These are phyloP conservation scores for Thelonectria olida DNA, from an alignment of 2,329 filamentous ascomycete species.

Conservation along the genomic window DNA sequence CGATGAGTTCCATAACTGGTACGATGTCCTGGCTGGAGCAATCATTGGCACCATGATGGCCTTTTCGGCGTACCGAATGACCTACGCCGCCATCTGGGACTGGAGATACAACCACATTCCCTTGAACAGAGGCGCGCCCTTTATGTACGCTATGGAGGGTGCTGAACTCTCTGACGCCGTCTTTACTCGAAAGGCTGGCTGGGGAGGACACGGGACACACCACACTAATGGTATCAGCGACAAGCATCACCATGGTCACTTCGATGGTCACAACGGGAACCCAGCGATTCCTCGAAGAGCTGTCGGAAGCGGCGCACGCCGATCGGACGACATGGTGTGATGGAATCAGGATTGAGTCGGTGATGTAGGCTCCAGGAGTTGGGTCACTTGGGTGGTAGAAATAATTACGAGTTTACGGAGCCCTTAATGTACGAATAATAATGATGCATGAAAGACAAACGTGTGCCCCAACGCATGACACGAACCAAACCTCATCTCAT, in stretches of 20 bases:
- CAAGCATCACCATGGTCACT: constrained; percentile 3
- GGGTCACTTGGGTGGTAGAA: too few relatives aligned
- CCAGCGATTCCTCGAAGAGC: constrained; percentile 26
- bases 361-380: too few relatives aligned
- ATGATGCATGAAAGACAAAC: too few relatives aligned
- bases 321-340: constrained; percentile 28
- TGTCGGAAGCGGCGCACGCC: constrained; percentile 17
- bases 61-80: constrained; percentile 72
- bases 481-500: too few relatives aligned
- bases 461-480: too few relatives aligned
- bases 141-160: constrained; percentile 56
- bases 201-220: constrained; percentile 53
- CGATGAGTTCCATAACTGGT: constrained; percentile 80
- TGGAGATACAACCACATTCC: constrained; percentile 73
- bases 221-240: constrained; percentile 4
- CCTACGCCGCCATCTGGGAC: constrained; percentile 74
- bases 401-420: too few relatives aligned
- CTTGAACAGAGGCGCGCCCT: constrained; percentile 65
- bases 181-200: constrained; percentile 68
- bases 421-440: too few relatives aligned
- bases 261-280: not conserved
- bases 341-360: too few relatives aligned
- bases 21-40: constrained; percentile 74
- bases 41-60: constrained; percentile 73
- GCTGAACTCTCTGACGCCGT: constrained; percentile 62